Conservation (phyloP, 768 basidiomycete genomes). For the Boletellus sp. region DNA sequence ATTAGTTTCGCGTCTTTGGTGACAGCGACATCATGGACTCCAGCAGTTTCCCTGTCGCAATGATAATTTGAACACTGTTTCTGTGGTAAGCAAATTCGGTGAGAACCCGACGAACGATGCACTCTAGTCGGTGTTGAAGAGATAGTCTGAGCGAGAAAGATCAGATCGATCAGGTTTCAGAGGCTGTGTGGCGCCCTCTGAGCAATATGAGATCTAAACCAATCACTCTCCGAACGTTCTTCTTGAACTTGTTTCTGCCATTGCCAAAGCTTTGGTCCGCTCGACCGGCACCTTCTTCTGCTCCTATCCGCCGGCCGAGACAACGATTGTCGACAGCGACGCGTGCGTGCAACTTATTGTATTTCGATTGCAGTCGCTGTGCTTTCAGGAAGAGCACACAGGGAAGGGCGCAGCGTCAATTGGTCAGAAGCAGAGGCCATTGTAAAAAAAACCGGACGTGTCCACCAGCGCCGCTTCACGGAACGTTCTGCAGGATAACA, state of each 20-base stretch:
- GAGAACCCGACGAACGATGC: too few relatives aligned
- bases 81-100: too few relatives aligned
- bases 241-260: slow-evolving; percentile 78
- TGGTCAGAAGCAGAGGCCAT: too few relatives aligned
- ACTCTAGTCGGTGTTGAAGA: slow-evolving; percentile 74
- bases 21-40: too few relatives aligned
- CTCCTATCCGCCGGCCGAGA: slow-evolving; percentile 82
- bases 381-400: slow-evolving; percentile 65
- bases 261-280: slow-evolving; percentile 84
- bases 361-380: slow-evolving; percentile 62
- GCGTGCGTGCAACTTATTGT: slow-evolving; percentile 83
- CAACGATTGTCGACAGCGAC: slow-evolving; percentile 78
- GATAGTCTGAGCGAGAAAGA: slow-evolving; percentile 91
- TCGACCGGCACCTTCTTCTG: slow-evolving; percentile 66
- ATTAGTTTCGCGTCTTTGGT: too few relatives aligned
- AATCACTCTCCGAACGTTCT: slow-evolving; percentile 43
- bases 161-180: slow-evolving; percentile 89
- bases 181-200: slow-evolving; percentile 46
- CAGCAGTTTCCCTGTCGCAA: too few relatives aligned
- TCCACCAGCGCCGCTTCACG: too few relatives aligned
- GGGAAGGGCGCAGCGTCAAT: too few relatives aligned
- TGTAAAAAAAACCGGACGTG: too few relatives aligned
- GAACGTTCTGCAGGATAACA: too few relatives aligned
- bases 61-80: too few relatives aligned
- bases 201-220: neutral